phyloP scores from a whole-genome alignment of 2,329 filamentous ascomycete species.

The Xylariaceae sp. region DNA sequence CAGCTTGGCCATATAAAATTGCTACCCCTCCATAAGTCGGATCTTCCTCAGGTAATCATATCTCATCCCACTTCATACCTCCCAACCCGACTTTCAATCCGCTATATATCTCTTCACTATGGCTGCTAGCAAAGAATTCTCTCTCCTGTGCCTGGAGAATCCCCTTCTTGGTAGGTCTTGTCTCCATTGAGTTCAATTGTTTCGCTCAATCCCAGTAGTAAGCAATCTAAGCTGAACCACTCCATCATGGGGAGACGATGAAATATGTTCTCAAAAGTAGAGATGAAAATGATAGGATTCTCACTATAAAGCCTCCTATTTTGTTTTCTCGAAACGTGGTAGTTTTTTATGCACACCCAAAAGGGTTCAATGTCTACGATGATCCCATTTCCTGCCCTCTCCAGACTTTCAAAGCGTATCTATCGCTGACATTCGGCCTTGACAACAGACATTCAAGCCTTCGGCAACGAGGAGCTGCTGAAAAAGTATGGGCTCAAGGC shows the following conservation, averaged over 20 bases:
- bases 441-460: slow-evolving; percentile 82
- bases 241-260: background rate
- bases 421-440: slow-evolving; percentile 12
- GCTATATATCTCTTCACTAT: slow-evolving; percentile 56
- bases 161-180: slow-evolving; percentile 80
- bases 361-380: background rate
- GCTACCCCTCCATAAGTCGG: slow-evolving; percentile 40
- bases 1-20: slow-evolving; percentile 37
- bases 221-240: background rate
- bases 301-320: background rate
- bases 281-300: background rate
- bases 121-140: slow-evolving; percentile 79
- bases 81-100: slow-evolving; percentile 11
- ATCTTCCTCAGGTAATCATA: slow-evolving; percentile 1
- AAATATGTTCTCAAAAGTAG: background rate
- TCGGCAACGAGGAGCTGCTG: slow-evolving; percentile 82
- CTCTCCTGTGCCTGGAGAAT: slow-evolving; percentile 95
- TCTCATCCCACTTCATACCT: slow-evolving; percentile 18
- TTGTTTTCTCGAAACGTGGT: background rate
- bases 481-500: slow-evolving; percentile 92
- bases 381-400: background rate
- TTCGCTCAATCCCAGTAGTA: background rate
- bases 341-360: background rate
- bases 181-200: slow-evolving; percentile 27
- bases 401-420: background rate